Evolutionary conservation across 2,329 filamentous ascomycete genomes (phyloP), one percentile per base, ranked within the genome.

Genomic region (Penicillium sclerotigenum): DNA sequence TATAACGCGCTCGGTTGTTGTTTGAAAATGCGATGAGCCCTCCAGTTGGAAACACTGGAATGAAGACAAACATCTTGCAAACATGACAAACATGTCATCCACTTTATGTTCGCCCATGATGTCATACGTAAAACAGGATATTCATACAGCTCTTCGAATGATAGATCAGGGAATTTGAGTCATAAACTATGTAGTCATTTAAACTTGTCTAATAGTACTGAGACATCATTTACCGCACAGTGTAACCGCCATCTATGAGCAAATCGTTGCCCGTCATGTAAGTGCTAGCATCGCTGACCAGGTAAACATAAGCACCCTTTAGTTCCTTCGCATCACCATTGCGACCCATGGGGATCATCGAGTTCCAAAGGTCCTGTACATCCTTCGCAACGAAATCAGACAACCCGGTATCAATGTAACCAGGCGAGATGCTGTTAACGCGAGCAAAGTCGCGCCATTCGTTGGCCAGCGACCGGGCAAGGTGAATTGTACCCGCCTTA

Each of bases 361-460:
- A 78, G 69, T 80, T 76, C 83, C 83, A 85, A 51, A 85, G 68
- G 59, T 83, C 71, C 75, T 85, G 81, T 1, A 74, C 76, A 59
- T 84, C 73, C 76, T 84, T 71, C 55, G 80, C 79, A 33, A 87
- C 83, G 66, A 87, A 87, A 73, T 87, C 84, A 58, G 81, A 84
- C 50, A 87, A 76, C 59, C 84, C 85, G 22, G 85, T 88, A 72
- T 86, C 84, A 66, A 87, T 87, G 75, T 87, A 87, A 51, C 85
- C 85, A 6, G 85, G 85, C 4, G 84, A 87, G 72, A 88, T 84
- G 71, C 78, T 81, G 78, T 88, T 88, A 66, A 87, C 85, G 64
- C 85, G 81, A 45, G 85, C 85, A 71, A 87, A 87, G 71, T 85
- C 84, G 56, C 83, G 78, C 86, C 86, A 88, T 73, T 88, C 86